Percentiles rank a stretch among this genome's conserved stretches.
These are phyloP conservation scores for Penicillium lagena DNA, from an alignment of 495 filamentous ascomycete species.

Conservation along the genomic window DNA sequence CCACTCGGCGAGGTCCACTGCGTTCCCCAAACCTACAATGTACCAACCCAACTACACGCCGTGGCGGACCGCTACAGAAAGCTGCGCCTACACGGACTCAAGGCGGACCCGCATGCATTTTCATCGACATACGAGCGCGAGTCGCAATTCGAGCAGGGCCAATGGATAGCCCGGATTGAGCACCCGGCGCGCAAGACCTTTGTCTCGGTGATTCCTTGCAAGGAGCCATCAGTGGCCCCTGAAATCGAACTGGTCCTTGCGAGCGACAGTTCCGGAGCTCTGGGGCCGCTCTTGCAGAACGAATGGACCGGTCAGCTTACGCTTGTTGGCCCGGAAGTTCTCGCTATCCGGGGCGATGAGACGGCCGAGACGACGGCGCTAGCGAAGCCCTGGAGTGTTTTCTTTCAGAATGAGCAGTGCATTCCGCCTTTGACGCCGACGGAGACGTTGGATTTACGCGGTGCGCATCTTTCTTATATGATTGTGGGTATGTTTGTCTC, in stretches of 20 bases:
- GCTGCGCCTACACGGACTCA: constrained; percentile 22
- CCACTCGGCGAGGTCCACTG: constrained; percentile 3
- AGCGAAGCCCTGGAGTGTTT: constrained; percentile 4
- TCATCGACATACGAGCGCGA: constrained; percentile 42
- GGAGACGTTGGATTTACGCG: constrained; percentile 15
- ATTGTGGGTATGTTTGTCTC: constrained; percentile 38
- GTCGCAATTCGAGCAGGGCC: constrained; percentile 28
- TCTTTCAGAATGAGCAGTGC: constrained; percentile 3
- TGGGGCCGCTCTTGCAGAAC: constrained; percentile 7
- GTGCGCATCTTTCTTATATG: constrained; percentile 10
- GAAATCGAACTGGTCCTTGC: too few relatives aligned
- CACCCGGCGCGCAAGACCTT: constrained; percentile 40
- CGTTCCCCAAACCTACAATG: constrained; percentile 10
- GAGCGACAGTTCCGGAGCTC: constrained; percentile 2
- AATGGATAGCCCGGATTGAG: constrained; percentile 35
- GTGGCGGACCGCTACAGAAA: constrained; percentile 14
- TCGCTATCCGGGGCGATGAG: constrained; percentile 1
- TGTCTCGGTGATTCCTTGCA: constrained; percentile 21
- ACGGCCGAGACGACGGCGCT: constrained; percentile 12
- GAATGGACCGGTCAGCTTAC: constrained; percentile 22
- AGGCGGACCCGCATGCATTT: constrained; percentile 32
- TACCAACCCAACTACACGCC: constrained; percentile 1
- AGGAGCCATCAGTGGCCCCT: neutral
- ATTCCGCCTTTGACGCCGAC: neutral
- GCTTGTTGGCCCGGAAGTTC: constrained; percentile 19